Base-by-base conservation (phyloP, 345 rosid species). In the Barbarea vulgaris region DNA sequence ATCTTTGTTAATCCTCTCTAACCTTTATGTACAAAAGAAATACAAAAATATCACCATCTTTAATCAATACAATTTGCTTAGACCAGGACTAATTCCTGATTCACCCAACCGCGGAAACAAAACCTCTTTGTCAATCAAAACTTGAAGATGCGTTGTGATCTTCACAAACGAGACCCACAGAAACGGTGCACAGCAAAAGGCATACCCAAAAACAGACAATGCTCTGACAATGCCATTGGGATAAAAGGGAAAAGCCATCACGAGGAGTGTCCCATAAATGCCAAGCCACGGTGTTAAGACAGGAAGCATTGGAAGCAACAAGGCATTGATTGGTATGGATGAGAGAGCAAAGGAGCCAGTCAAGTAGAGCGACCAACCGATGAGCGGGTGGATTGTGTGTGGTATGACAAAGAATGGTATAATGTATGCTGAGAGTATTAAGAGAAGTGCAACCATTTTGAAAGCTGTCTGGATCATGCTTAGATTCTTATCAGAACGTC, bases 191-290 rank as follows among this genome's bases (percentile, higher is more conserved):
- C 82, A 81, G n/a, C 90, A 88, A 67, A 89, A 93, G 0, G 96
- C 93, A 18, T 87, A 90, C 13, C 74, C 88, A 9, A 92, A 92
- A 55, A 95, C 81, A 1, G 87, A 82, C 61, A 95, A 80, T 3
- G 88, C 96, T 77, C 99, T 82, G 4, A 85, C 67, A 18, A 92
- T 76, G 1, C 99, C 99, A 44, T 89, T 83, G 0, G 73, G 71
- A 80, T 92, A 90, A 86, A 83, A 85, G 7, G 97, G 97, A 46
- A 7, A 86, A 1, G 93, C 97, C 99, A 94, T 92, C 76, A 86
- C 91, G 10, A 90, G 69, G 34, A 95, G 97, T 14, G 83, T 79
- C 10, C 97, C 93, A 1, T 85, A 47, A 24, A 92, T 90, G 66
- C 85, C 89, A 19, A 91, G 21, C 90, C 88, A 86, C 0, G 90